Evolutionary conservation across 176 grass and related monocot species (phyloP).

Genomic region (Aegilops tauschii): DNA sequence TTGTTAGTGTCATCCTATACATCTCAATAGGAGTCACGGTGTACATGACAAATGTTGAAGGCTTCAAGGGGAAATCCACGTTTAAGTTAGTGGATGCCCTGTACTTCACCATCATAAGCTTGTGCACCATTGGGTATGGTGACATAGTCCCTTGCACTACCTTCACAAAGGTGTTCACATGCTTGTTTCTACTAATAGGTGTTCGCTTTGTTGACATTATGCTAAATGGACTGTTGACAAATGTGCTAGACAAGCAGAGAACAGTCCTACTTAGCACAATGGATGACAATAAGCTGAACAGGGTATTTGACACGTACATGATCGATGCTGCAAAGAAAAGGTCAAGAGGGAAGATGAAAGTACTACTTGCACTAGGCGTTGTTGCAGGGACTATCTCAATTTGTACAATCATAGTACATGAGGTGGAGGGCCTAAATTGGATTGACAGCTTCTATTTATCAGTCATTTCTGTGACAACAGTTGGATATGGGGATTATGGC

Average conservation of each 20-base stretch:
- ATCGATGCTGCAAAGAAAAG: slow-evolving; percentile 65
- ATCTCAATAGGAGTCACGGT: slow-evolving; percentile 55
- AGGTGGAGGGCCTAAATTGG: slow-evolving; percentile 60
- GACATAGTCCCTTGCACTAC: slow-evolving; percentile 68
- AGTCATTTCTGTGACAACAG: slow-evolving; percentile 85
- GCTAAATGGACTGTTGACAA: slow-evolving; percentile 54
- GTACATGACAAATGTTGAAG: slow-evolving; percentile 54
- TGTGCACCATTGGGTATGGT: slow-evolving; percentile 81
- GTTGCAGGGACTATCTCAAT: slow-evolving; percentile 53
- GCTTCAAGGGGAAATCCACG: slow-evolving; percentile 64
- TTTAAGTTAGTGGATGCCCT: slow-evolving; percentile 64
- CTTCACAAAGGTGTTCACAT: slow-evolving; percentile 74
- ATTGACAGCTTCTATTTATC: slow-evolving; percentile 68
- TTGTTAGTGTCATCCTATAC: slow-evolving; percentile 53
- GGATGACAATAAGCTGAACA: slow-evolving; percentile 76
- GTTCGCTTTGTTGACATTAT: slow-evolving; percentile 66
- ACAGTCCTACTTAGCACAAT: slow-evolving; percentile 68
- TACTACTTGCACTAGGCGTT: slow-evolving; percentile 46
- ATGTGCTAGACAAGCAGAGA: slow-evolving; percentile 63
- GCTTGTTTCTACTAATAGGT: slow-evolving; percentile 71
- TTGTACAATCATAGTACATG: slow-evolving; percentile 62
- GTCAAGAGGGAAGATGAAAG: slow-evolving; percentile 63
- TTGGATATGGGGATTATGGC: slow-evolving; percentile 68
- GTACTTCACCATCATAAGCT: slow-evolving; percentile 73
- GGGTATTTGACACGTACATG: slow-evolving; percentile 68